phyloP scores from a whole-genome alignment of 495 filamentous ascomycete genomes.

The Parathielavia hyrcaniae region DNA sequence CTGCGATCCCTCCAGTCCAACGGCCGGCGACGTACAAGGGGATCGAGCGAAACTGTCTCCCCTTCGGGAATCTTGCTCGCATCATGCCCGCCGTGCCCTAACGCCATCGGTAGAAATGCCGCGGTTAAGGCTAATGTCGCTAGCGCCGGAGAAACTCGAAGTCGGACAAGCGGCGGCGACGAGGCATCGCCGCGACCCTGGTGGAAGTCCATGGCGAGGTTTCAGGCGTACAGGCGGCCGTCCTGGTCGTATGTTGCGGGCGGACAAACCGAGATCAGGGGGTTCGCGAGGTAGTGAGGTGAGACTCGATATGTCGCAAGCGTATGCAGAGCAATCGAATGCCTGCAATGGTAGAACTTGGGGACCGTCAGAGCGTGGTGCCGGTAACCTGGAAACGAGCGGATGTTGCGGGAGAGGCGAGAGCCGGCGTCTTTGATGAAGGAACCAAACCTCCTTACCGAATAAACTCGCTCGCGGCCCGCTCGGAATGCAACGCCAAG shows the following conservation, averaged over 20 bases:
- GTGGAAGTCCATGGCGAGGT: conserved; percentile 20
- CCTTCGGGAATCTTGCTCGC: conserved; percentile 70
- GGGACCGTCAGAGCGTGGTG: neutral
- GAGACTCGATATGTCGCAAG: no score
- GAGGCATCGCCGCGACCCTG: conserved; percentile 8
- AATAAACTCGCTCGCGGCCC: no score
- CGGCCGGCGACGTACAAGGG: conserved; percentile 58
- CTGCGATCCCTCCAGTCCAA: conserved; percentile 13
- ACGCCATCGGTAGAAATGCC: conserved; percentile 35
- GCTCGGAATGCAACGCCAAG: no score
- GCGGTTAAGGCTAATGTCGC: conserved; percentile 21
- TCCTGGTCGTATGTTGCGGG: neutral
- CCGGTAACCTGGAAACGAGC: neutral
- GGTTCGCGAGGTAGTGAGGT: neutral
- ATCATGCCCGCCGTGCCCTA: conserved; percentile 66
- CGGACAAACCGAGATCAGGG: neutral
- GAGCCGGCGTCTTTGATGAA: conserved; percentile 10
- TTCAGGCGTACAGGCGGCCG: conserved; percentile 12
- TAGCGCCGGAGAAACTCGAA: conserved; percentile 14
- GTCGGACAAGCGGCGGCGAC: neutral
- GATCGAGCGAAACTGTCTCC: conserved; percentile 66
- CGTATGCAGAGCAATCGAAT: conserved; percentile 20
- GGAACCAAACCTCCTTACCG: no score
- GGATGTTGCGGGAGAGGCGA: neutral
- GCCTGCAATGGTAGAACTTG: conserved; percentile 3